Base-by-base conservation (phyloP, 1,284 basidiomycete species). In the Cystobasidium slooffiae region DNA sequence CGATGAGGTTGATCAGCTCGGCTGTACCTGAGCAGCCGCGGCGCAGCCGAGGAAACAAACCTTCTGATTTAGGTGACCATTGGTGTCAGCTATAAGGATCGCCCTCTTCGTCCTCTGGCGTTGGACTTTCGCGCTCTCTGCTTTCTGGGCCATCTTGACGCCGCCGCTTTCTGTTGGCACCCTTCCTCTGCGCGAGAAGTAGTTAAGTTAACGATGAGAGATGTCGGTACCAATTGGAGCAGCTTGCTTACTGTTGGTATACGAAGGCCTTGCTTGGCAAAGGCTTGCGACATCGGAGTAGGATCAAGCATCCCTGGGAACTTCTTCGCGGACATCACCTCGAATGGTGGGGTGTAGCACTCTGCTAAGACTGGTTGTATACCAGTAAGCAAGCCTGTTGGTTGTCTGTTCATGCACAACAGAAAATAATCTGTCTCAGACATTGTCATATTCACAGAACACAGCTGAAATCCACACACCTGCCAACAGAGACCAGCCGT, bases 281-380 rank as follows among this genome's bases (percentile, higher is more conserved):
- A 90, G 37, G 91, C 90, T 75, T 93, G 91, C 31, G 93, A 94
- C 47, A 95, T 86, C 4, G 91, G 88, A 31, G 93, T 95, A 10
- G 92, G 93, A 80, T 92, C 91, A 83, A 93, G 91, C 49, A 95
- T 93, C 52, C 94, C 94, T 46, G 93, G 92, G 84, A 96, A 96
- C 59, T 91, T 88, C 83, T 96, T 96, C 41, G 93, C 94, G 3
- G 92, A 93, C 83, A 86, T 93, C 1, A 96, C 94, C 16, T 88
- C 87, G 81, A 96, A 95, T n/a, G 89, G 85, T n/a, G 92, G 88
- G 61, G 91, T 91, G 81, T 90, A 92, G 1, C 88, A 64, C 4
- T 74, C 53, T n/a, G 68, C 31, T 9, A 69, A 49, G 9, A 75
- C 47, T 10, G 66, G 47, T 39, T 44, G 51, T n/a, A 24, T 16